phyloP scores from a whole-genome alignment of 345 rosid genomes.

The Orychophragmus violaceus region DNA sequence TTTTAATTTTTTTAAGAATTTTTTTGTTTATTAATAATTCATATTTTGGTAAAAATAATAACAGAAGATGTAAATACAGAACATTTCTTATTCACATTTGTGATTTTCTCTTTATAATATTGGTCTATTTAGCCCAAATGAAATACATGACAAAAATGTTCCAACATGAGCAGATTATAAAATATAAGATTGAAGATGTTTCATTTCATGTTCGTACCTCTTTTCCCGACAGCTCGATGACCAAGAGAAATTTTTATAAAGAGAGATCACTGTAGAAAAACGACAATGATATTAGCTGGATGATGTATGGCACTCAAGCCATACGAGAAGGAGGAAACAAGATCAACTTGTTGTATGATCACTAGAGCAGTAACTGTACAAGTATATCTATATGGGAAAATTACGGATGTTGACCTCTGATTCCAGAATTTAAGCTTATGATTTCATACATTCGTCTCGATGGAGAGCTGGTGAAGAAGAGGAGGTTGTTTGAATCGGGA shows the following conservation, averaged over 20 bases:
- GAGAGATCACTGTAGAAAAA: slow-evolving; percentile 17
- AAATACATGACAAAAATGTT: too few species aligned
- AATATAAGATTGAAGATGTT: background rate
- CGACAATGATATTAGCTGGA: background rate
- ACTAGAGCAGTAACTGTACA: background rate
- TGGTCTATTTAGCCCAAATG: too few species aligned
- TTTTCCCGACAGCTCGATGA: background rate
- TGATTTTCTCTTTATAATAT: too few species aligned
- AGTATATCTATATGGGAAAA: too few species aligned
- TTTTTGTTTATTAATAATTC: too few species aligned
- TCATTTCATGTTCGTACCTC: background rate
- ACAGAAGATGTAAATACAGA: too few species aligned
- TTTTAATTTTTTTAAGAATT: too few species aligned
- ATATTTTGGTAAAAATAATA: too few species aligned
- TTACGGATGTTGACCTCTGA: background rate
- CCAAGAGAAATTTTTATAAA: slow-evolving; percentile 18
- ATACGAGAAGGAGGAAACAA: background rate
- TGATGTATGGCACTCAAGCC: background rate
- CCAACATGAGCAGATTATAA: background rate
- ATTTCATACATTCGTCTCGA: slow-evolving; percentile 7
- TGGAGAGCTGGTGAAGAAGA: background rate
- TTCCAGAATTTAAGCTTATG: background rate
- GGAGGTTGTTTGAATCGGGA: background rate
- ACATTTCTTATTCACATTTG: too few species aligned
- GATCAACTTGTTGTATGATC: background rate